These are phyloP conservation scores for Canariomyces notabilis DNA, from an alignment of 2,329 filamentous ascomycete genomes.

Conservation along the genomic window DNA sequence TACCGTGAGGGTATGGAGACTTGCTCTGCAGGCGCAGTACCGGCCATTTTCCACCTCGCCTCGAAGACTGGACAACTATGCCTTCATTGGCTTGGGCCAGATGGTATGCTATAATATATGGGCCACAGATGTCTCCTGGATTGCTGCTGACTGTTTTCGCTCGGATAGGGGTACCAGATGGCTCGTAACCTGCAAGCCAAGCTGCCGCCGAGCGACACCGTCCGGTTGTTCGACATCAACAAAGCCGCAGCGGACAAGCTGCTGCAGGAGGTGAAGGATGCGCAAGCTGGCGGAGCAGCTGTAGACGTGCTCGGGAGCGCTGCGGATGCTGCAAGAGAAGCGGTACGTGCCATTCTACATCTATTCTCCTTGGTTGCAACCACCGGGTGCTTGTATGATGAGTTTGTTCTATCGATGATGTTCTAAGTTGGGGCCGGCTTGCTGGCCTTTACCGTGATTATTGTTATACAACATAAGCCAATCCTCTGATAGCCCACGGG, in stretches of 20 bases:
- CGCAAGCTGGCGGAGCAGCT: conserved; percentile 40
- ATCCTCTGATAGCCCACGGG: conserved; percentile 58
- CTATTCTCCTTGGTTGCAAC: not conserved
- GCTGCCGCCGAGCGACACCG: conserved; percentile 44
- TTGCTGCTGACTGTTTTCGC: not conserved
- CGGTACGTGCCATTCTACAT: conserved; percentile 39
- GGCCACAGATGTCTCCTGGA: not conserved
- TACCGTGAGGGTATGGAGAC: conserved; percentile 22
- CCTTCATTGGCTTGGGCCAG: conserved; percentile 56
- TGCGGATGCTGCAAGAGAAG: conserved; percentile 45
- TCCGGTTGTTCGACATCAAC: conserved; percentile 56
- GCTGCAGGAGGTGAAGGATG: conserved; percentile 41
- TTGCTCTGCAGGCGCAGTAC: conserved; percentile 31
- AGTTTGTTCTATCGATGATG: conserved; percentile 41
- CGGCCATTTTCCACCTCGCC: conserved; percentile 49
- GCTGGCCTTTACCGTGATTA: conserved; percentile 58
- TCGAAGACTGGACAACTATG: conserved; percentile 47
- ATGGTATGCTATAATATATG: conserved; percentile 41
- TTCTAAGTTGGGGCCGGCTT: conserved; percentile 67
- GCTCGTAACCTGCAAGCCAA: conserved; percentile 57
- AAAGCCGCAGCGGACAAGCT: conserved; percentile 42
- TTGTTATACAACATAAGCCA: conserved; percentile 57
- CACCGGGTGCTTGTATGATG: conserved; percentile 26
- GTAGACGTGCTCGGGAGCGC: conserved; percentile 43
- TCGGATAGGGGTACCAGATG: conserved; percentile 54